These are phyloP conservation scores for Juglanconis sp. DNA, from an alignment of 2,329 filamentous ascomycete species.

Conservation along the genomic window DNA sequence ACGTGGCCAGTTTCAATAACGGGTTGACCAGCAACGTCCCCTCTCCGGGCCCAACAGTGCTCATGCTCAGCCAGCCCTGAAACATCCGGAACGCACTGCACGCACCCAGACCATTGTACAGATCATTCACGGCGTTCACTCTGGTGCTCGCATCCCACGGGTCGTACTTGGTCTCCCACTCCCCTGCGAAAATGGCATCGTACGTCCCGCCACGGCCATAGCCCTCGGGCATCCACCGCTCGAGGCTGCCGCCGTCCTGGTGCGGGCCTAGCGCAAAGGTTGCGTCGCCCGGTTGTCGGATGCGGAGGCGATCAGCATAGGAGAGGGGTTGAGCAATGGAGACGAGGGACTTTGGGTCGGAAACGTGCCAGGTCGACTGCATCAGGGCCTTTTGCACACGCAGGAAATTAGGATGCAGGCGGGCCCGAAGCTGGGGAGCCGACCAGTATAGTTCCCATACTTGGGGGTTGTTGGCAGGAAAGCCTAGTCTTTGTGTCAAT, in stretches of 20 bases:
- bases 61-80: conserved; percentile 86
- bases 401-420: conserved; percentile 64
- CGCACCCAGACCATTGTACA: conserved; percentile 77
- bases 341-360: conserved; percentile 34
- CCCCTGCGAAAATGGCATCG: conserved; percentile 66
- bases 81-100: conserved; percentile 85
- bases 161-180: conserved; percentile 73
- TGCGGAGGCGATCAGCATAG: conserved; percentile 71
- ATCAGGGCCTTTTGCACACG: conserved; percentile 60
- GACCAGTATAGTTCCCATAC: conserved; percentile 79
- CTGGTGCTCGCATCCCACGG: conserved; percentile 75
- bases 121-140: conserved; percentile 64
- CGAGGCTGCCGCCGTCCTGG: conserved; percentile 69
- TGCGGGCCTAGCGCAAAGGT: conserved; percentile 72
- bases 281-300: conserved; percentile 67
- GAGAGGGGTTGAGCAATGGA: conserved; percentile 54
- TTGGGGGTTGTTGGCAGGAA: conserved; percentile 63
- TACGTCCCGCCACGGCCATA: conserved; percentile 70
- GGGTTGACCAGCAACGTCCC: conserved; percentile 83
- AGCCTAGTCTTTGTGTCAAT: conserved; percentile 41
- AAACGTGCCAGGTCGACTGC: conserved; percentile 21
- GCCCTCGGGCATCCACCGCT: conserved; percentile 69
- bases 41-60: conserved; percentile 66
- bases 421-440: conserved; percentile 61
- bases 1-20: conserved; percentile 68